phyloP scores from a whole-genome alignment of 257 asterid genomes.

The Solanum dulcamara region DNA sequence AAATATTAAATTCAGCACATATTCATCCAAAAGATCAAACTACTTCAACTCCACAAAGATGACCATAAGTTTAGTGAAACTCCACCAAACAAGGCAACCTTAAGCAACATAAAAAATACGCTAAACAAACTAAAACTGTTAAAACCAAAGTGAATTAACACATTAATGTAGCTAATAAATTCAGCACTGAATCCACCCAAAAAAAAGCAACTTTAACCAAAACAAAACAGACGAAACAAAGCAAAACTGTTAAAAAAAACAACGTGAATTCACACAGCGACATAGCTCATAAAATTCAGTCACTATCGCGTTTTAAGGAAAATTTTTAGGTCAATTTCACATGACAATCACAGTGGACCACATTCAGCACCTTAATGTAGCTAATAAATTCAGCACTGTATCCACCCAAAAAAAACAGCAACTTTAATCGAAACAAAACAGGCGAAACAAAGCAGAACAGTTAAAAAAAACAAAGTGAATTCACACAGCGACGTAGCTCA shows the following conservation, averaged over 20 bases:
- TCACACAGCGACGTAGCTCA: background rate
- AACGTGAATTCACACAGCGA: background rate
- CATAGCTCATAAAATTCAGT: background rate
- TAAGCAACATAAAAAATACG: background rate
- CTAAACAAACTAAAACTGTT: background rate
- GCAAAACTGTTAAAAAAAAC: background rate
- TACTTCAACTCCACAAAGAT: background rate
- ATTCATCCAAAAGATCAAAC: background rate
- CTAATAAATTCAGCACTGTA: background rate
- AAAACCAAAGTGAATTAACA: background rate
- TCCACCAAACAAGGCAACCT: background rate
- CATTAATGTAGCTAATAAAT: background rate
- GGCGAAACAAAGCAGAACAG: background rate
- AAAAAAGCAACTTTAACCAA: background rate
- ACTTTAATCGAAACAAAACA: background rate
- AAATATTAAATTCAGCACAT: background rate
- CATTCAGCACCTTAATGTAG: background rate
- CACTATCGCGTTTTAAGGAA: background rate
- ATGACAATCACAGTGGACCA: background rate
- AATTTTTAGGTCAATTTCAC: constrained; percentile 6
- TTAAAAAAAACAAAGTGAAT: background rate
- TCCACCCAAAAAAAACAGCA: background rate
- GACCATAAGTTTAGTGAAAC: background rate
- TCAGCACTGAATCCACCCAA: background rate
- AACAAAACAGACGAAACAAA: background rate